phyloP scores from a whole-genome alignment of 495 filamentous ascomycete species.

The Aspergillus bertholletiae region DNA sequence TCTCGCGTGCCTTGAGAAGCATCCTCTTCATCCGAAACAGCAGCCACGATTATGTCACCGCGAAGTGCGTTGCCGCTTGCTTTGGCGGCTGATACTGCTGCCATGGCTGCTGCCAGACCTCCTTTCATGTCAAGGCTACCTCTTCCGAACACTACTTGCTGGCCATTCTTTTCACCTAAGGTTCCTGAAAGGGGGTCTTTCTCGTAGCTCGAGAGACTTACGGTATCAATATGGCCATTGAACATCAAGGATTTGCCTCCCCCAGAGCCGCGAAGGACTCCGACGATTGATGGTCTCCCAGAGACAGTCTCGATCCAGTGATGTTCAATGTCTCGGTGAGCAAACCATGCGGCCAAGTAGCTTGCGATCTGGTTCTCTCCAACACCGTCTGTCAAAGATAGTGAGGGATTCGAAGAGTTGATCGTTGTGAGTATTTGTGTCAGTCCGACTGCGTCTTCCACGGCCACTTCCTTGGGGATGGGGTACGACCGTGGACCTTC shows the following conservation, averaged over 20 bases:
- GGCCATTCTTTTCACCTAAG: conserved; percentile 26
- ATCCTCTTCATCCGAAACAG: conserved; percentile 48
- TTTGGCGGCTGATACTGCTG: conserved; percentile 29
- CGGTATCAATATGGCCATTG: conserved; percentile 49
- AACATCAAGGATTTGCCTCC: conserved; percentile 46
- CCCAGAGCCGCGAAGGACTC: conserved; percentile 38
- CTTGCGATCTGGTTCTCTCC: conserved; percentile 41
- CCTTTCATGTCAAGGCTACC: conserved; percentile 48
- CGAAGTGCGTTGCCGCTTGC: conserved; percentile 17
- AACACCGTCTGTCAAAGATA: conserved; percentile 31
- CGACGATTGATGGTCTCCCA: conserved; percentile 45
- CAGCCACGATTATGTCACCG: conserved; percentile 45
- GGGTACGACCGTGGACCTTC: conserved; percentile 43
- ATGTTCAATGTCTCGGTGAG: conserved; percentile 41
- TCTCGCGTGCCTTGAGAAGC: conserved; percentile 42
- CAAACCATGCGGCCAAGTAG: conserved; percentile 41
- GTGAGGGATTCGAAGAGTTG: conserved; percentile 42
- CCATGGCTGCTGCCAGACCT: conserved; percentile 40
- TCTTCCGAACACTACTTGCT: conserved; percentile 36
- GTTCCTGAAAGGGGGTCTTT: conserved; percentile 36
- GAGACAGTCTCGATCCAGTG: conserved; percentile 38
- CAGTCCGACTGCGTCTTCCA: conserved; percentile 31
- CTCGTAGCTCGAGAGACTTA: conserved; percentile 41
- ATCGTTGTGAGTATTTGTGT: conserved; percentile 39
- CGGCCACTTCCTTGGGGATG: conserved; percentile 27